A percentile compares a stretch with the other conserved stretches of the same genome.
Conservation (phyloP, 2,329 filamentous ascomycete species). For the Pseudocercospora musae region DNA sequence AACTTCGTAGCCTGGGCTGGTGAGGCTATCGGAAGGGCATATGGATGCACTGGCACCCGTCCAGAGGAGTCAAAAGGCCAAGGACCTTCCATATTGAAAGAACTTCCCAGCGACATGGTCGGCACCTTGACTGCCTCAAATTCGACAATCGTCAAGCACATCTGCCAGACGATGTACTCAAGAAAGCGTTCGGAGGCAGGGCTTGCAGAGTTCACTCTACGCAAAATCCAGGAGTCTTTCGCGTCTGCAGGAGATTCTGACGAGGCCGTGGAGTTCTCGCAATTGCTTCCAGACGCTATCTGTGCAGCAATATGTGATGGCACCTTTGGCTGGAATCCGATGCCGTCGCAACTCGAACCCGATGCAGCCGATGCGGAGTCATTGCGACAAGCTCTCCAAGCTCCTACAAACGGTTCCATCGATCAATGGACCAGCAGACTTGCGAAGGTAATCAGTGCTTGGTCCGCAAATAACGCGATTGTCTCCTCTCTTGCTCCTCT, state of each 20-base stretch:
- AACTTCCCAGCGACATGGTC: not conserved
- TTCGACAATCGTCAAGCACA: slow-evolving; percentile 36
- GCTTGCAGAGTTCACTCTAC: slow-evolving; percentile 42
- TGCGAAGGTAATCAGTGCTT: slow-evolving; percentile 44
- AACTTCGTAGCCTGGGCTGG: slow-evolving; percentile 71
- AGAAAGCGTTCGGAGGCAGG: slow-evolving; percentile 40
- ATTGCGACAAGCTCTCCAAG: slow-evolving; percentile 21
- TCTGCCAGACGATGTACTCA: slow-evolving; percentile 28
- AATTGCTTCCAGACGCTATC: slow-evolving; percentile 28
- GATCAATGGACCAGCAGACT: slow-evolving; percentile 28
- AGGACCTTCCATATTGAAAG: not conserved
- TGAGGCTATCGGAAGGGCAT: slow-evolving; percentile 77
- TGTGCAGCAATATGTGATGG: slow-evolving; percentile 26
- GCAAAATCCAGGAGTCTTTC: slow-evolving; percentile 24
- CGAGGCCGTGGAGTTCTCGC: slow-evolving; percentile 30
- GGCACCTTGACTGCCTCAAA: slow-evolving; percentile 28
- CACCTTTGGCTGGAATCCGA: slow-evolving; percentile 29
- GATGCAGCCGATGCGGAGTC: not conserved
- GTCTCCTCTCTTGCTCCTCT: slow-evolving; percentile 66
- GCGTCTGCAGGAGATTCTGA: slow-evolving; percentile 11
- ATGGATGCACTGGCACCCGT: slow-evolving; percentile 50
- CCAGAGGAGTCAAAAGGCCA: slow-evolving; percentile 4
- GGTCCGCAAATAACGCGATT: slow-evolving; percentile 61
- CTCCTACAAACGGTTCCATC: slow-evolving; percentile 10
- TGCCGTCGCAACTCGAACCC: slow-evolving; percentile 1